These are phyloP conservation scores for Durusdinium trenchii DNA, from an alignment of 73 alveolate species.

Conservation along the genomic window DNA sequence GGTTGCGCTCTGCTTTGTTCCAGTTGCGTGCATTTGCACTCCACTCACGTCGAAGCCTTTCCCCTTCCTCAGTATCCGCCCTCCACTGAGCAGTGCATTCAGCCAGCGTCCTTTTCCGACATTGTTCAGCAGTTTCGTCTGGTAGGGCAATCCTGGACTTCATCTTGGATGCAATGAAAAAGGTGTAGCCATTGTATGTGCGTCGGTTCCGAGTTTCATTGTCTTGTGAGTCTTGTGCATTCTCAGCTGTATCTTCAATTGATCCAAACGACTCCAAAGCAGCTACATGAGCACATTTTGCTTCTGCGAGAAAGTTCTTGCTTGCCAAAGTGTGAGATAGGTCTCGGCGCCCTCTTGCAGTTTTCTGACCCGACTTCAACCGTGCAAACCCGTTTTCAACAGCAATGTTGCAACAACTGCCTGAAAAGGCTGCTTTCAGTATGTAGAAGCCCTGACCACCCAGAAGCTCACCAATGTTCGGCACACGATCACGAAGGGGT, in stretches of 20 bases:
- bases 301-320: not conserved
- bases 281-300: not conserved
- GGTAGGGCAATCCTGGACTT: not conserved
- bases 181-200: not conserved
- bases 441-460: not conserved
- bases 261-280: not conserved
- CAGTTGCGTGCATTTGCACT: not conserved
- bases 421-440: not conserved
- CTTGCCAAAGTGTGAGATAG: not conserved
- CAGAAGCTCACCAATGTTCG: not conserved
- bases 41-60: not conserved
- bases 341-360: not conserved
- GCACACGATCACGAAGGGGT: not conserved
- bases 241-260: not conserved
- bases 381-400: not conserved
- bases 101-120: not conserved
- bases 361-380: not conserved
- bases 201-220: not conserved
- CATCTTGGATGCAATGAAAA: not conserved
- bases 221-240: not conserved
- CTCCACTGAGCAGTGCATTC: not conserved
- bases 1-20: not conserved
- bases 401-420: not conserved
- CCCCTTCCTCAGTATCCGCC: not conserved
- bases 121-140: not conserved